A percentile compares a stretch with the other conserved stretches of the same genome.
Evolutionary conservation across 1,284 basidiomycete genomes (phyloP).

Genomic region (Somion occarium): DNA sequence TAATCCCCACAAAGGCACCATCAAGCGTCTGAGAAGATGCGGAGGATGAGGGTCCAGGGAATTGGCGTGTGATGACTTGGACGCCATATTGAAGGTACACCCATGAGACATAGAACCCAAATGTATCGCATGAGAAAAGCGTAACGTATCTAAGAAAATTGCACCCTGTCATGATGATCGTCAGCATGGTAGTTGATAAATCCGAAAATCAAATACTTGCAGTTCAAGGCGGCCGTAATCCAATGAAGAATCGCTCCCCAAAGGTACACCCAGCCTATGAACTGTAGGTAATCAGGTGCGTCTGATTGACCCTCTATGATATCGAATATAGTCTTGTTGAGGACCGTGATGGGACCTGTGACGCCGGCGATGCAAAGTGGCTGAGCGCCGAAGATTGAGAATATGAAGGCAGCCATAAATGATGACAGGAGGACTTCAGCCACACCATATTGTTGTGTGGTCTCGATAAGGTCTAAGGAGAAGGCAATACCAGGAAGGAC

Average conservation of each 20-base stretch:
- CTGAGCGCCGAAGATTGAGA: constrained; percentile 86
- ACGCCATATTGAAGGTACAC: constrained; percentile 90
- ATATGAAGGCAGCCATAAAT: constrained; percentile 90
- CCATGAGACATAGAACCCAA: constrained; percentile 88
- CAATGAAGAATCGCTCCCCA: constrained; percentile 95
- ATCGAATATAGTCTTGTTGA: constrained; percentile 88
- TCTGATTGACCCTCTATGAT: constrained; percentile 59
- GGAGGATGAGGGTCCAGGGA: constrained; percentile 33
- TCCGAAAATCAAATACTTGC: constrained; percentile 13
- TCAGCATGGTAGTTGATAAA: constrained; percentile 2
- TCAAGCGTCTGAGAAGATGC: constrained; percentile 32
- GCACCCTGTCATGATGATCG: constrained; percentile 47
- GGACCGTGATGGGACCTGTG: constrained; percentile 87
- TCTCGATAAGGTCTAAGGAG: constrained; percentile 90
- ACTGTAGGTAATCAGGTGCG: constrained; percentile 76
- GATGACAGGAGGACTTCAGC: constrained; percentile 80
- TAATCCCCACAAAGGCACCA: constrained; percentile 68
- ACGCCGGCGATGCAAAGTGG: constrained; percentile 93
- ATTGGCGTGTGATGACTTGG: constrained; percentile 77
- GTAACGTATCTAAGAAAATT: constrained; percentile 86
- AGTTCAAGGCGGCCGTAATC: constrained; percentile 78
- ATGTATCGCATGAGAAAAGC: constrained; percentile 90
- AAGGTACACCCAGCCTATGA: constrained; percentile 89
- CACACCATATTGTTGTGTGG: constrained; percentile 86
- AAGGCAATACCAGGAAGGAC: constrained; percentile 91